Base-by-base conservation (phyloP, 306 rosid species). In the Cicer yamashitae region DNA sequence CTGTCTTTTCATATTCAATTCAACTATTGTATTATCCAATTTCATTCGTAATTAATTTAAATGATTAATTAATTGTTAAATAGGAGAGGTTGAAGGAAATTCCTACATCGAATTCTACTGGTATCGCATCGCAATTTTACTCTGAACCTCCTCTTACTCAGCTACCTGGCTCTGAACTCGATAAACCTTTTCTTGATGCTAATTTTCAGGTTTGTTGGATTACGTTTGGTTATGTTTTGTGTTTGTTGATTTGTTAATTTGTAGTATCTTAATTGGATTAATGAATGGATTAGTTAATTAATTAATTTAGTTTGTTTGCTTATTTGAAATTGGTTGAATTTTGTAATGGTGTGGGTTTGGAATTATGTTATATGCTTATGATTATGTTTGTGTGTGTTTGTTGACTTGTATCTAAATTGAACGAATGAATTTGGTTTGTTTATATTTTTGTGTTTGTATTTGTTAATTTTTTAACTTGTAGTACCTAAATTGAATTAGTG, bases 71-170 rank as follows among this genome's bases (percentile, higher is more conserved):
- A 53, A 22, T 41, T 41, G 20, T 40, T 64, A 43, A 14, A 70
- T 86, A 93, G 91, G 99, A 92, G 76, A 88, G 87, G 84, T 65
- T 94, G 22, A 89, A 80, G 88, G 99, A 92, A 89, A 89, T 96
- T 81, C 99, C 98, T 7, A 75, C 90, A 6, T 75, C 93, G 8
- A 58, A 82, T 56, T 85, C 88, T 8, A 77, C 92, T 67, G 77
- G 71, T 67, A 74, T 93, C 6, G 83, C 78, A 17, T 73, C 85
- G 6, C 92, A 79, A 22, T 83, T 91, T 48, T 76, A 79, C 75
- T 75, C 84, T 1, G 77, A 75, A 4, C 80, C 46, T 18, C 53
- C 17, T 1, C 53, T 34, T 1, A 67, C 58, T 4, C 76, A 81
- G n/a, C 92, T 90, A 25, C 97, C 93, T 1, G 98, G 96, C 15